These are phyloP conservation scores for Spathaspora girioi DNA, from an alignment of 805 yeast species.

Conservation along the genomic window DNA sequence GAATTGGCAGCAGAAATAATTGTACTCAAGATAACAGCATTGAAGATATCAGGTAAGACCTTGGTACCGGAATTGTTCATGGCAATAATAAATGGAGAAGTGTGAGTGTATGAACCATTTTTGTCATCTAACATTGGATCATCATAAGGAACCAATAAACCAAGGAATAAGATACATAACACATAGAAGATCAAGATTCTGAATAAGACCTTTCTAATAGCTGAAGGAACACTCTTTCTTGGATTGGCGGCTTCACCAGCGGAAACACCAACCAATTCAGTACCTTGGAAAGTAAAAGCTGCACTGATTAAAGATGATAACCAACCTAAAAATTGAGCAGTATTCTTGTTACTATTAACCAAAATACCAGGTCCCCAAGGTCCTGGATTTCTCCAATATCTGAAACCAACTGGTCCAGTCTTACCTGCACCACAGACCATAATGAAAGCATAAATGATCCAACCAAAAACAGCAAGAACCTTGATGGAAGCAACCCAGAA, in stretches of 20 bases:
- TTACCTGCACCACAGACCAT: conserved; percentile 76
- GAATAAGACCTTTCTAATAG: conserved; percentile 64
- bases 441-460: conserved; percentile 59
- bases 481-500: conserved; percentile 71
- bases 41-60: conserved; percentile 65
- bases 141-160: conserved; percentile 65
- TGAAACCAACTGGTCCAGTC: conserved; percentile 70
- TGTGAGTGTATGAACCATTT: conserved; percentile 35
- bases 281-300: conserved; percentile 80
- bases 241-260: conserved; percentile 76
- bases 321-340: conserved; percentile 68
- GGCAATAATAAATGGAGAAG: conserved; percentile 74
- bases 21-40: conserved; percentile 64
- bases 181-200: conserved; percentile 68
- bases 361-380: conserved; percentile 67
- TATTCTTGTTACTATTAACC: conserved; percentile 38
- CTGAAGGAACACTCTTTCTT: conserved; percentile 65
- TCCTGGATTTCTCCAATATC: conserved; percentile 80
- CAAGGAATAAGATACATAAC: conserved; percentile 61
- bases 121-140: conserved; percentile 49
- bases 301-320: conserved; percentile 65
- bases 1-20: conserved; percentile 80
- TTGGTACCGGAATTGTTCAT: conserved; percentile 64
- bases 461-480: conserved; percentile 68
- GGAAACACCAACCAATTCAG: conserved; percentile 70